These are phyloP conservation scores for Backusella parvicylindrica DNA, from an alignment of 192 early-diverging fungal genomes.

Conservation along the genomic window DNA sequence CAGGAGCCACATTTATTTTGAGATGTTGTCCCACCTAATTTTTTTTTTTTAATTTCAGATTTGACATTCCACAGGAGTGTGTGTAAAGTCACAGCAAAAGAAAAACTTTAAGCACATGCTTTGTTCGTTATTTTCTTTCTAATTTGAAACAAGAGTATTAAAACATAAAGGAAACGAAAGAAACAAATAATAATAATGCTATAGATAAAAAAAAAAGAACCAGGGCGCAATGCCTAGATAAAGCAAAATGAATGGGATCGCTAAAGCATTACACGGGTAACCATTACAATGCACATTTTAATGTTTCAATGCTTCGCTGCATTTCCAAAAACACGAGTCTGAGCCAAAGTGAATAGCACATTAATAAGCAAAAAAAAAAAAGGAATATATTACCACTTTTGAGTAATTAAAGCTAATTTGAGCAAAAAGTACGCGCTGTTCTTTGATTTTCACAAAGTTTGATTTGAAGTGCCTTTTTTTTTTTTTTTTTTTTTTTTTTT, in stretches of 20 bases:
- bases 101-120: not conserved
- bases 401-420: too few relatives aligned
- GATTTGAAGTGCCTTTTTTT: too few relatives aligned
- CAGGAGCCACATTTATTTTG: not conserved
- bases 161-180: not conserved
- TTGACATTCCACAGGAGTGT: not conserved
- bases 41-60: not conserved
- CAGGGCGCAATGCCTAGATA: not conserved
- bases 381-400: too few relatives aligned
- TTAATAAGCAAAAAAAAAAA: not conserved
- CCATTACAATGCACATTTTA: not conserved
- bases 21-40: not conserved
- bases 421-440: too few relatives aligned
- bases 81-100: not conserved
- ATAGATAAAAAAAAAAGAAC: not conserved
- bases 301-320: not conserved
- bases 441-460: too few relatives aligned
- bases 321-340: not conserved
- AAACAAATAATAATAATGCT: not conserved
- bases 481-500: too few relatives aligned
- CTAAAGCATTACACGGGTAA: not conserved
- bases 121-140: not conserved
- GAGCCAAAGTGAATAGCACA: not conserved
- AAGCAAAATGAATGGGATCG: not conserved
- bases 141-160: not conserved